Base-by-base conservation (phyloP, 257 asterid species). In the Rauvolfia tetraphylla region DNA sequence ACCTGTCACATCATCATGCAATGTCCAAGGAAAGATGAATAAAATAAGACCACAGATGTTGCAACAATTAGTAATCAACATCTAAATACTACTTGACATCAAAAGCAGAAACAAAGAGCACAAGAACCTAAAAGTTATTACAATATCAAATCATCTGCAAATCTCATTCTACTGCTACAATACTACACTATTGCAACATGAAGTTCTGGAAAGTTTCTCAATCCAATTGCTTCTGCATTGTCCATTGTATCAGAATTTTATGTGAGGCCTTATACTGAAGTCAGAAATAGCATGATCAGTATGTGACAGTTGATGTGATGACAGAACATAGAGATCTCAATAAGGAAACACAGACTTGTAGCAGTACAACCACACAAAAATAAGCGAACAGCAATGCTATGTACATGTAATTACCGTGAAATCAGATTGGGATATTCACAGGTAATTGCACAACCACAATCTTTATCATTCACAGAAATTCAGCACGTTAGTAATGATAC, bases 1-100 rank as follows among this genome's bases (percentile, higher is more conserved):
- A 82, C 80, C 99, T 92, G 94, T 58, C 67, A 73, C 17, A 72
- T 84, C 29, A 75, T 85, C 25, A 22, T 18, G 18, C 70, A 67
- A 36, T 36, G 29, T 36, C 31, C 7, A 38, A 18, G 29, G 27
- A 41, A 67, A 80, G 72, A 75, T 38, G 54, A 72, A 73, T 56
- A 61, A 23, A 68, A n/a, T 25, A 67, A 76, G 25, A 65, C 49
- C 49, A 73, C 44, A 51, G 34, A 49, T 41, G 61, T 57, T 54
- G 20, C 20, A 63, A 75, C 18, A 4, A 65, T 48, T 10, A 75
- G 13, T n/a, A 66, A 38, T 22, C 13, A 76, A 39, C 56, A 51
- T 54, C 49, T 53, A 2, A 72, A 34, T 72, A 11, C 27, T 48
- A 31, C 31, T 36, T 49, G 49, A 75, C 29, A 14, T 75, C 7